Percentiles rank a stretch among this genome's conserved stretches.
Evolutionary conservation across 495 filamentous ascomycete species (phyloP).

Genomic region (Cetradonia linearis): DNA sequence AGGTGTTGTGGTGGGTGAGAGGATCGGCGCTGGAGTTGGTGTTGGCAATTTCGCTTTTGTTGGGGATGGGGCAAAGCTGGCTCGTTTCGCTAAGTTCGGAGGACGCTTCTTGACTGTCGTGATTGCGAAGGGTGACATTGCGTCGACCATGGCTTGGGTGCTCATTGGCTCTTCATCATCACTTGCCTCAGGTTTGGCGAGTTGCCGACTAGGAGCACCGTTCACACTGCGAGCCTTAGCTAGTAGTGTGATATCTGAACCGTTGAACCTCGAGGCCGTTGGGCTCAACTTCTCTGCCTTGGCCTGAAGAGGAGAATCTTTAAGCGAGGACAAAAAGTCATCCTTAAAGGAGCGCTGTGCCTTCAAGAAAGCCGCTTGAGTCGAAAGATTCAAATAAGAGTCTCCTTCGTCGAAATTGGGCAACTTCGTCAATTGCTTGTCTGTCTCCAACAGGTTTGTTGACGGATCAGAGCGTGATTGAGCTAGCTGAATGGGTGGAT

Average conservation of each 20-base stretch:
- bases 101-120: constrained; percentile 35
- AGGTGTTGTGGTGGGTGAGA: not conserved
- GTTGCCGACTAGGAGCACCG: not conserved
- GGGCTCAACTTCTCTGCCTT: not conserved
- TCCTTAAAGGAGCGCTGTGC: constrained; percentile 42
- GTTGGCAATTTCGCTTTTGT: constrained; percentile 3
- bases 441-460: constrained; percentile 23
- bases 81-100: constrained; percentile 14
- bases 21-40: not conserved
- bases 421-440: constrained; percentile 15
- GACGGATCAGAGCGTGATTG: constrained; percentile 19
- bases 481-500: not conserved
- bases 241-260: not conserved
- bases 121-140: constrained; percentile 39
- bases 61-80: constrained; percentile 13
- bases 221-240: not conserved
- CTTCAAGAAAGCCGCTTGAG: constrained; percentile 40
- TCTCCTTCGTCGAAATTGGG: constrained; percentile 22
- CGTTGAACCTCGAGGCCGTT: not conserved
- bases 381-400: constrained; percentile 37
- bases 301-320: not conserved
- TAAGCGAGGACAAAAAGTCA: constrained; percentile 27
- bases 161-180: constrained; percentile 28
- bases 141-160: constrained; percentile 43
- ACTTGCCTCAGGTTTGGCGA: constrained; percentile 14